Evolutionary conservation across 257 asterid species (phyloP), one percentile per base, ranked within the genome.

Genomic region (Anisodus tanguticus): DNA sequence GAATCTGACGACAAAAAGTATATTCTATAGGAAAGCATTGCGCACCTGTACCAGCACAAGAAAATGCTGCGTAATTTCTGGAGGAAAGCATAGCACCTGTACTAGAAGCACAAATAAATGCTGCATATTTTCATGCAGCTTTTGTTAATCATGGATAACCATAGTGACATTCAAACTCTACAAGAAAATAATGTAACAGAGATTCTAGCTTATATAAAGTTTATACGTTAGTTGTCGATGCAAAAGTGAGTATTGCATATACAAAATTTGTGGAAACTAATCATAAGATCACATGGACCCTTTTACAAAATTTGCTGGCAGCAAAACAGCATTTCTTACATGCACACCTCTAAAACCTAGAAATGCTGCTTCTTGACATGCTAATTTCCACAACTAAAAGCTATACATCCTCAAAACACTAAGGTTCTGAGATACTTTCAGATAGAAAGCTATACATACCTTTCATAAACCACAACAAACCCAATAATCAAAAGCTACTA

Each of bases 391-490:
- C 2, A 59, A 72, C 80, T 9, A 72, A 37, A 51, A 51, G 81
- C 49, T 9, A 71, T 77, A 53, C 82, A 77, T 53, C 82, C 16
- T 15, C 64, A 77, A 31, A 77, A 77, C 53, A 64, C 8, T 77
- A 53, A 77, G 64, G 16, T 26, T 77, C 4, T 13, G n/a, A 49
- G 22, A 3, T 51, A 77, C 49, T 22, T 53, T 26, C 81, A 76
- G 63, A 12, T 7, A 49, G 13, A 76, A 76, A 49, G 47, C 22
- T 51, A 15, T 77, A 26, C 49, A 53, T 77, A 77, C 10, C 47
- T 53, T 26, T 26, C 64, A 13, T 53, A 41, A 53, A 77, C 64
- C 64, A 77, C 8, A 62, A 59, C 31, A n/a, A 12, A 2, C 66
- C 66, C 31, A 15, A 47, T 8, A 17, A 7, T 59, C 66, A 59